Evolutionary conservation across 768 basidiomycete genomes (phyloP).

Genomic region (Suillus paluster): DNA sequence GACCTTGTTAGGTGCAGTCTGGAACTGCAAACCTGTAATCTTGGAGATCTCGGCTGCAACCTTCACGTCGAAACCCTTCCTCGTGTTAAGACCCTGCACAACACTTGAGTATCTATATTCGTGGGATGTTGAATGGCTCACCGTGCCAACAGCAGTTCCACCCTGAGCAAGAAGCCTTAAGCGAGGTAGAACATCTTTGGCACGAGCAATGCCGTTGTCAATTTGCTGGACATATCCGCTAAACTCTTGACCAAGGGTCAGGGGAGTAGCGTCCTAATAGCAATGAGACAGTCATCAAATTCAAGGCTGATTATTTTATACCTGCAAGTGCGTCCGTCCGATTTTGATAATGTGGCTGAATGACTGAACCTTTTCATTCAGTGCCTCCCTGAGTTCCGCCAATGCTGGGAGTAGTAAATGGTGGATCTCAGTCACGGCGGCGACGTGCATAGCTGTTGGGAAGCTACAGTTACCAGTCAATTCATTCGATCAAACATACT

Average conservation of each 20-base stretch:
- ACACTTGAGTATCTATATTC: constrained; percentile 11
- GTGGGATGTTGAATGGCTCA: constrained; percentile 41
- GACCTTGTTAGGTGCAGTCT: constrained; percentile 98
- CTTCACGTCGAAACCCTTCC: constrained; percentile 93
- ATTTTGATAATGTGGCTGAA: constrained; percentile 98
- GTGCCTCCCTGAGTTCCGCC: constrained; percentile 78
- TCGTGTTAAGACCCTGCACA: constrained; percentile 91
- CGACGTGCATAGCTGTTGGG: constrained; percentile 99
- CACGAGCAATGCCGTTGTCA: constrained; percentile 85
- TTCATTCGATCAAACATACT: neutral
- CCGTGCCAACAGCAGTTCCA: constrained; percentile 98
- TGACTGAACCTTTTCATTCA: constrained; percentile 78
- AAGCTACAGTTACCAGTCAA: constrained; percentile 57
- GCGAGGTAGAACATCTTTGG: constrained; percentile 81
- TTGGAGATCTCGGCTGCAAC: constrained; percentile 91
- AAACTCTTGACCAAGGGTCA: constrained; percentile 98
- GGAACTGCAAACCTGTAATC: constrained; percentile 87
- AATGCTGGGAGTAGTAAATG: constrained; percentile 84
- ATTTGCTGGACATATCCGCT: constrained; percentile 97
- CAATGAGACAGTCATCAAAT: constrained; percentile 9
- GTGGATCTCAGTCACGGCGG: constrained; percentile 89
- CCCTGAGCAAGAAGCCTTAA: constrained; percentile 93
- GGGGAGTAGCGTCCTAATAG: constrained; percentile 88
- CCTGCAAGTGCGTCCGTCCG: constrained; percentile 95
- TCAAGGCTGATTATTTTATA: constrained; percentile 21